Conservation (phyloP, 257 asterid genomes). For the Ilex asprella region DNA sequence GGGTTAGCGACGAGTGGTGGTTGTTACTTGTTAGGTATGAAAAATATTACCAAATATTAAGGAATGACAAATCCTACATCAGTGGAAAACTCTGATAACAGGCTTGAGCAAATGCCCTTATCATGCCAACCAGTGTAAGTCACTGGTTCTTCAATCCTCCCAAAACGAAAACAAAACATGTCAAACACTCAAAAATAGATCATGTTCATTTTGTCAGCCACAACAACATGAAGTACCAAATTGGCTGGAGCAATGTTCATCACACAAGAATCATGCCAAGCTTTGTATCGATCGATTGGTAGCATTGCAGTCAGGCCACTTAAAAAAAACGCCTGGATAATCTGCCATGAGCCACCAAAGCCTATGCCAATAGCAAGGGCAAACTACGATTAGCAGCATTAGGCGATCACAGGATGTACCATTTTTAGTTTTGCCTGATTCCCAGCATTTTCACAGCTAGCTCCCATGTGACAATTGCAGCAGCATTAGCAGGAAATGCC, state of each 20-base stretch:
- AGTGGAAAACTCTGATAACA: too few species aligned
- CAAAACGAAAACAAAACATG: not conserved
- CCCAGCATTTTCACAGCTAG: constrained; percentile 69
- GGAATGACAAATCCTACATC: too few species aligned
- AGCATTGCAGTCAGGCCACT: not conserved
- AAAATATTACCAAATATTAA: too few species aligned
- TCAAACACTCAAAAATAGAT: not conserved
- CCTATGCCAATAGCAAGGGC: not conserved
- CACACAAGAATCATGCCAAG: not conserved
- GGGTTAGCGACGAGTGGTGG: too few species aligned
- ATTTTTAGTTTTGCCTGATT: constrained; percentile 37
- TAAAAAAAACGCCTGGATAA: not conserved
- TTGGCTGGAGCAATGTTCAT: not conserved
- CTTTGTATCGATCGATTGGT: not conserved
- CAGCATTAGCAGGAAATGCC: constrained; percentile 80
- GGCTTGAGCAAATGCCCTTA: too few species aligned
- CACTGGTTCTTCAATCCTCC: not conserved
- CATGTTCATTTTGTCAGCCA: not conserved
- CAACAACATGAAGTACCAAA: not conserved
- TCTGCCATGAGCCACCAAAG: constrained; percentile 9
- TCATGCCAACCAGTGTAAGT: not conserved
- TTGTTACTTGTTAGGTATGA: too few species aligned
- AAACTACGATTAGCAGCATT: not conserved
- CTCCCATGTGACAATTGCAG: constrained; percentile 74
- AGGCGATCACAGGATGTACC: constrained; percentile 10